Base-by-base conservation (phyloP, 2,329 filamentous ascomycete genomes). In the Chrysoporthe austroafricana region DNA sequence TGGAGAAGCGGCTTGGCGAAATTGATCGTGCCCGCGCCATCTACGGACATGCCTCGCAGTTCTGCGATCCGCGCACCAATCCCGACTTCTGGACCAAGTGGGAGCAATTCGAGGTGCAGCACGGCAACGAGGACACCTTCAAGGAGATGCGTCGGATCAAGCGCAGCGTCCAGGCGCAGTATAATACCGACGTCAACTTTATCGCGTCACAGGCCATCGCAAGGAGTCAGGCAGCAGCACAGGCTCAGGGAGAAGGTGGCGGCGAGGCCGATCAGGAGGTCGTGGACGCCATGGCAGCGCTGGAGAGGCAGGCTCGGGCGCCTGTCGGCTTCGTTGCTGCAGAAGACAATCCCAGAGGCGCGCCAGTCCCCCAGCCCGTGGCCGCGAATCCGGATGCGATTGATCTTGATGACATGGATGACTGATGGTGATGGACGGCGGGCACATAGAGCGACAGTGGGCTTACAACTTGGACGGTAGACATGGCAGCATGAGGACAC, bases 81-180 rank as follows among this genome's bases (percentile, higher is more conserved):
- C 90, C 92, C 8, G 89, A 87, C 18, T 99, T 98, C 81, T 99
- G 96, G 96, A 86, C 90, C 73, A 96, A 95, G 78, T 99, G 96
- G 96, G 96, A 99, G 79, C 86, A 90, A 65, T 99, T 99, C 79
- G 96, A 99, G 80, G 94, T 98, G 32, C 92, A 96, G 77, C 96
- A 99, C 76, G 96, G 96, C 72, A 99, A 99, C 80, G 96, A 99
- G 78, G 96, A 99, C 78, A 99, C 96, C 0, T 99, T 96, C 85
- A 97, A 97, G 83, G 96, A 99, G 78, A 99, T 99, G 96, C 85
- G 98, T 70, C 90, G 96, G 42, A 94, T 99, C 84, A 99, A 98
- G 85, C 86, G 96, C 77, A 97, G 93, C 79, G 96, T 99, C 14
- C 94, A 97, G 79, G 95, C 96, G 64, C 93, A 97, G 81, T 99